These are phyloP conservation scores for Aegilops longissima DNA, from an alignment of 176 grass and related monocot species.

Conservation along the genomic window DNA sequence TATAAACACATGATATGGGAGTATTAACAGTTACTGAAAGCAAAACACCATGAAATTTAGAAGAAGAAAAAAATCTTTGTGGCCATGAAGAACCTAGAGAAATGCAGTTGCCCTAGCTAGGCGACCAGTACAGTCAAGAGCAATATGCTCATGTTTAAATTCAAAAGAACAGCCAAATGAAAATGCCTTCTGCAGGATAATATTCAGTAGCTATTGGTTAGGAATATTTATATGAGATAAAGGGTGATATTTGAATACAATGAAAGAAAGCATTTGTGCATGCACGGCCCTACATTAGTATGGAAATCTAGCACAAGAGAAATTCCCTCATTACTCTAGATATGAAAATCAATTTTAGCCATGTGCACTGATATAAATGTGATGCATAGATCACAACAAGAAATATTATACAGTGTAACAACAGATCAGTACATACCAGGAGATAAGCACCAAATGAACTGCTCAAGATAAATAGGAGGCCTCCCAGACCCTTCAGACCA, in stretches of 20 bases:
- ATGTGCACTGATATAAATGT: not conserved
- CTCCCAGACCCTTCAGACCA: conserved; percentile 78
- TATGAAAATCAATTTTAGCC: not conserved
- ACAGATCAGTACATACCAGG: conserved; percentile 52
- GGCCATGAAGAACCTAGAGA: not conserved
- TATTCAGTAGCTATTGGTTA: not conserved
- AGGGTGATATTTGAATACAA: not conserved
- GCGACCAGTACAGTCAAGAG: not conserved
- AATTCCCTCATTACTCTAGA: not conserved
- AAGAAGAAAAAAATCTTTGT: not conserved
- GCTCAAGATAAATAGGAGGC: conserved; percentile 92
- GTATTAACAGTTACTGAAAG: not conserved
- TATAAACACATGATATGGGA: not conserved
- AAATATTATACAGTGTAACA: not conserved
- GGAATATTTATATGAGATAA: not conserved
- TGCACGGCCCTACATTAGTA: not conserved
- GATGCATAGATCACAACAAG: not conserved
- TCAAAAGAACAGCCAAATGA: not conserved
- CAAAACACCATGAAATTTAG: not conserved
- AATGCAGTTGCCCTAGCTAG: not conserved
- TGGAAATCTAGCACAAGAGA: not conserved
- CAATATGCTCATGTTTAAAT: not conserved
- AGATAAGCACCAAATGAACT: conserved; percentile 83
- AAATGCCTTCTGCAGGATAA: not conserved
- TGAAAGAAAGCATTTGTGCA: not conserved